Evolutionary conservation across 2,329 filamentous ascomycete genomes (phyloP).

Genomic region (Pleoardoris graminearum): DNA sequence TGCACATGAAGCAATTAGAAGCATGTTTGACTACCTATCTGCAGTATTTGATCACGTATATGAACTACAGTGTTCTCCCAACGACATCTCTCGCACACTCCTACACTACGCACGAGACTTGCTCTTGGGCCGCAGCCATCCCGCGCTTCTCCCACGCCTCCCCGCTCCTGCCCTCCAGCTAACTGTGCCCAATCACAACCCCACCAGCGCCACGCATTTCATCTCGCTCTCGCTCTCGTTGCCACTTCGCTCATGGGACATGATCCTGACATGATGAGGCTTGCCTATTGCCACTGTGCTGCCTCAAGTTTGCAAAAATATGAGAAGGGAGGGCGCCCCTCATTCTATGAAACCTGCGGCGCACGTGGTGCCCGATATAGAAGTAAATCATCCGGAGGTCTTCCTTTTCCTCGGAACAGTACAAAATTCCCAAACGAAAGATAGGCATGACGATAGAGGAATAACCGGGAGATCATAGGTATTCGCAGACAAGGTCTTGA

Average conservation of each 20-base stretch:
- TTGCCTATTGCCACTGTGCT: background rate
- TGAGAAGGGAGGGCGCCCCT: background rate
- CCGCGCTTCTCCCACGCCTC: background rate
- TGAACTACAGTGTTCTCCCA: background rate
- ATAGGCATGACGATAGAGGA: no score
- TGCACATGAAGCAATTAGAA: no score
- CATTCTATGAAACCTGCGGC: background rate
- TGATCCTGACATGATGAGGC: background rate
- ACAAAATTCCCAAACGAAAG: no score
- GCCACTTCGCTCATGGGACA: background rate
- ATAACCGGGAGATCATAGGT: no score
- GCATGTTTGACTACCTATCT: background rate
- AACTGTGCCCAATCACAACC: background rate
- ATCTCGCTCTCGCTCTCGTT: background rate
- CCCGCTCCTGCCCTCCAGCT: background rate
- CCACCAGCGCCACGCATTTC: background rate
- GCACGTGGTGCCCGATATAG: constrained; percentile 1
- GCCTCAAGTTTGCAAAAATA: no score
- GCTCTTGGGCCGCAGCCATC: background rate
- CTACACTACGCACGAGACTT: background rate
- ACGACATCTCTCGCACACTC: background rate
- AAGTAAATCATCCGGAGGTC: background rate
- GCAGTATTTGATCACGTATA: background rate
- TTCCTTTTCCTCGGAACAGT: no score
- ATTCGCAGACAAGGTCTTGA: no score